phyloP scores from a whole-genome alignment of 2,329 filamentous ascomycete genomes.

The Aspergillus fructus region DNA sequence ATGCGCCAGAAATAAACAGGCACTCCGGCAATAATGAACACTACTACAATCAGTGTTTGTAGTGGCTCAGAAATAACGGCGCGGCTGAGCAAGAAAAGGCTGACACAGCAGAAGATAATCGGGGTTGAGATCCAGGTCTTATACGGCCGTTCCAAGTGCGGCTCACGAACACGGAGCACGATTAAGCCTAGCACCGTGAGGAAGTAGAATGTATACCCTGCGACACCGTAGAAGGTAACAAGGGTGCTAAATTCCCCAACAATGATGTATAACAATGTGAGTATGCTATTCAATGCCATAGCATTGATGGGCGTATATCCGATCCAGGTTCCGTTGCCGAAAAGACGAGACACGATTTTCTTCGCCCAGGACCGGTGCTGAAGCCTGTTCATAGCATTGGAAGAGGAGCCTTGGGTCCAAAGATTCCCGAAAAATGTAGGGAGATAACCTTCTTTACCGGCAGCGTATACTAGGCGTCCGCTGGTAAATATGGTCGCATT shows the following conservation, averaged over 20 bases:
- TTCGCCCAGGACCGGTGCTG: slow-evolving; percentile 55
- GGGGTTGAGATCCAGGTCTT: slow-evolving; percentile 96
- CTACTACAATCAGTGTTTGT: slow-evolving; percentile 83
- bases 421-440: slow-evolving; percentile 80
- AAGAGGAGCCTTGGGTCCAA: slow-evolving; percentile 57
- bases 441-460: slow-evolving; percentile 92
- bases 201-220: slow-evolving; percentile 97
- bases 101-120: slow-evolving; percentile 98
- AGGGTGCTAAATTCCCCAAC: slow-evolving; percentile 90
- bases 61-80: slow-evolving; percentile 88
- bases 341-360: slow-evolving; percentile 59
- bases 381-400: slow-evolving; percentile 33
- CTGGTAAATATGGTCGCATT: slow-evolving; percentile 95
- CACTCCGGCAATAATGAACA: slow-evolving; percentile 78
- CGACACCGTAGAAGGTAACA: slow-evolving; percentile 95
- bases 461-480: slow-evolving; percentile 86
- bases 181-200: slow-evolving; percentile 91
- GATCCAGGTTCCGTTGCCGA: slow-evolving; percentile 75
- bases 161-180: slow-evolving; percentile 82
- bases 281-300: slow-evolving; percentile 72
- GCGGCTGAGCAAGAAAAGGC: slow-evolving; percentile 82
- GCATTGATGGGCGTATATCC: slow-evolving; percentile 95
- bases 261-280: slow-evolving; percentile 75
- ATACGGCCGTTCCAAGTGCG: slow-evolving; percentile 84
- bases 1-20: slow-evolving; percentile 90